phyloP scores from a whole-genome alignment of 2,329 filamentous ascomycete genomes.

The Aspergillus sp. region DNA sequence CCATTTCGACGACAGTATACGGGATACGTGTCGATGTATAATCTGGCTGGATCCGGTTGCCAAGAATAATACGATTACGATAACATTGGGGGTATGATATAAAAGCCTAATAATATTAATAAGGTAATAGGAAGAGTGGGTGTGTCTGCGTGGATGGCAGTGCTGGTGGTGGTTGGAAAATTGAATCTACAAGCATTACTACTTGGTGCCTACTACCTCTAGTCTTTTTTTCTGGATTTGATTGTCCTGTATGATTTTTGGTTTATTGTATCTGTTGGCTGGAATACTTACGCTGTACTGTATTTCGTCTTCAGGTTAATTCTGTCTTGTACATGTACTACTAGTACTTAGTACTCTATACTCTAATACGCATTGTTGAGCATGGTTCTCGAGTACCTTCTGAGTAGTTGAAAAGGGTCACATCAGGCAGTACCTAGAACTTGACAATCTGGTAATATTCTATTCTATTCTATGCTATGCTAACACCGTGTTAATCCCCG shows the following conservation, averaged over 20 bases:
- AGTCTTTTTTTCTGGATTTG: neutral
- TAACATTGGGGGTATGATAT: neutral
- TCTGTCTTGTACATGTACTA: neutral
- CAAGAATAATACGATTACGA: neutral
- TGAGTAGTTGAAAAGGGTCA: too few relatives aligned
- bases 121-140: neutral
- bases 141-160: neutral
- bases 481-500: too few relatives aligned
- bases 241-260: neutral
- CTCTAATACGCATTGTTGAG: too few relatives aligned
- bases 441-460: too few relatives aligned
- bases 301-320: neutral
- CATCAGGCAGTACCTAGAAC: too few relatives aligned
- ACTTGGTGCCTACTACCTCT: too few relatives aligned
- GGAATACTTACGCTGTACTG: neutral
- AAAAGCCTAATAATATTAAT: neutral
- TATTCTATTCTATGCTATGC: too few relatives aligned
- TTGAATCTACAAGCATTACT: neutral
- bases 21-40: neutral
- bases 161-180: neutral
- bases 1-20: neutral
- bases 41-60: conserved; percentile 3
- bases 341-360: too few relatives aligned
- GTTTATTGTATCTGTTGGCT: neutral
- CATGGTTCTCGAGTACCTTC: too few relatives aligned